A percentile compares a stretch with the other conserved stretches of the same genome.
Evolutionary conservation across 768 basidiomycete species (phyloP).

Genomic region (Russula ochroleuca): DNA sequence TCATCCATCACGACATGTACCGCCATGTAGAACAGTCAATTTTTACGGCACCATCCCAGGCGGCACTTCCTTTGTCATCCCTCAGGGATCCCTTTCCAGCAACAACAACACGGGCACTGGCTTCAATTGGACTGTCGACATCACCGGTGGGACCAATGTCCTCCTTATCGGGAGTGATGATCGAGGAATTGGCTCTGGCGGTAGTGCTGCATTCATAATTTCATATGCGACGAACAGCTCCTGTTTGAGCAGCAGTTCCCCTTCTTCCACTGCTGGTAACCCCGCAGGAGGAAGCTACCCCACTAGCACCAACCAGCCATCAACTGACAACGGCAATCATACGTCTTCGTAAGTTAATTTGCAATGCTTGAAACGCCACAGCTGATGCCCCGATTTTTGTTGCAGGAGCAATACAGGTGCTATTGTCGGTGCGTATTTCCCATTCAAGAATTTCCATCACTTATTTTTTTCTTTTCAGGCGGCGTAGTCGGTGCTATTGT

Average conservation of each 20-base stretch:
- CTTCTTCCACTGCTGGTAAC: slow-evolving; percentile 70
- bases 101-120: slow-evolving; percentile 50
- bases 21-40: slow-evolving; percentile 43
- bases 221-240: slow-evolving; percentile 46
- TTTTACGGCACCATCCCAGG: slow-evolving; percentile 77
- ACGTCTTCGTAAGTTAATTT: slow-evolving; percentile 20
- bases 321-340: slow-evolving; percentile 29
- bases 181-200: slow-evolving; percentile 63
- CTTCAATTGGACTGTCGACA: slow-evolving; percentile 61
- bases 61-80: slow-evolving; percentile 67
- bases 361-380: not conserved
- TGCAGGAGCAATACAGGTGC: slow-evolving; percentile 14
- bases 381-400: not conserved
- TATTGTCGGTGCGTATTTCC: slow-evolving; percentile 20
- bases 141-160: slow-evolving; percentile 63
- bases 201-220: slow-evolving; percentile 57
- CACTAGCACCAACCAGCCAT: slow-evolving; percentile 45
- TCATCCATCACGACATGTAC: not conserved
- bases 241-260: slow-evolving; percentile 58
- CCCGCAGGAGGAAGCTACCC: slow-evolving; percentile 74
- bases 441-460: not conserved
- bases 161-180: slow-evolving; percentile 63
- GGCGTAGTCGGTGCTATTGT: slow-evolving; percentile 59
- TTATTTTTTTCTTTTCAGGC: slow-evolving; percentile 41
- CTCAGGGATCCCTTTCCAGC: slow-evolving; percentile 44